Evolutionary conservation across 345 rosid genomes (phyloP).

Genomic region (Mangifera indica): DNA sequence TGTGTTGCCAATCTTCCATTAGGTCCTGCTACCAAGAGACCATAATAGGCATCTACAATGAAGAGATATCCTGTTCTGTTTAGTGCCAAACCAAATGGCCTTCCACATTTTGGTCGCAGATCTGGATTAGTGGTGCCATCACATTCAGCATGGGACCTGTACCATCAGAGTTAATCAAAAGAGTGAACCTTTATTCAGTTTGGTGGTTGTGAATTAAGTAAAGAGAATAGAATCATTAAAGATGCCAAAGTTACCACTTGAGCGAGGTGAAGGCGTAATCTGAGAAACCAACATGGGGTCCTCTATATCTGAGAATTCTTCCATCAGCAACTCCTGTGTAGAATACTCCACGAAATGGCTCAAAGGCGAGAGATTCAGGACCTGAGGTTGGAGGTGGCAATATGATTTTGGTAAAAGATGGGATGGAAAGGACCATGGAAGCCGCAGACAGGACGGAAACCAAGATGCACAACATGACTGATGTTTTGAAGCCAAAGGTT

Average conservation of each 20-base stretch:
- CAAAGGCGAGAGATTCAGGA: constrained; percentile 27
- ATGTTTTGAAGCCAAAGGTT: background rate
- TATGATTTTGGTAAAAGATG: background rate
- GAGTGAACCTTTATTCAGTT: background rate
- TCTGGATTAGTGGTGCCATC: constrained; percentile 11
- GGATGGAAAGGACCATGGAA: background rate
- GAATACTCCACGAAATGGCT: background rate
- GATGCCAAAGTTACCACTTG: background rate
- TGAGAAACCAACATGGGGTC: background rate
- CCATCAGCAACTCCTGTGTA: constrained; percentile 3
- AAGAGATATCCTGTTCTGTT: constrained; percentile 14
- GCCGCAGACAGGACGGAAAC: background rate
- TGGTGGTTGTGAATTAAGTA: no score
- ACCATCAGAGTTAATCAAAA: background rate
- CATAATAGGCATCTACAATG: constrained; percentile 17
- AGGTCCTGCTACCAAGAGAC: constrained; percentile 15
- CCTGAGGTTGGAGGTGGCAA: background rate
- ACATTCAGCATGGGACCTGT: constrained; percentile 17
- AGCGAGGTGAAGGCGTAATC: background rate
- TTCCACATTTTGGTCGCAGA: constrained; percentile 12
- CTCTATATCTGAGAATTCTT: constrained; percentile 4
- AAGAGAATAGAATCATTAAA: no score
- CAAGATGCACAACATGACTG: background rate
- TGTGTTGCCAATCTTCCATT: constrained; percentile 17
- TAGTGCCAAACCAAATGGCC: constrained; percentile 28